A percentile compares a stretch with the other conserved stretches of the same genome.
phyloP scores from a whole-genome alignment of 805 yeast species.

The Torulaspora maleeae region DNA sequence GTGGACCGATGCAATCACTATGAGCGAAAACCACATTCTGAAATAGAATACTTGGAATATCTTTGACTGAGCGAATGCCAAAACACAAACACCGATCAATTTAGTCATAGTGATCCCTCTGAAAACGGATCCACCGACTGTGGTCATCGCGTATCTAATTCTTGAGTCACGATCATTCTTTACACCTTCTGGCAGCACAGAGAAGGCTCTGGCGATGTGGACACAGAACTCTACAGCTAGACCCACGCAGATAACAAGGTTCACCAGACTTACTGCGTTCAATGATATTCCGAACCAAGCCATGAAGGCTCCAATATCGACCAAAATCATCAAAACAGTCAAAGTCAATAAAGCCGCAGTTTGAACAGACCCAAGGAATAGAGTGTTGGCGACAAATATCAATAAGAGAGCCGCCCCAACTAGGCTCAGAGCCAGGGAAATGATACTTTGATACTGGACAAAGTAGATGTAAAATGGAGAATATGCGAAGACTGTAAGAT shows the following conservation, averaged over 20 bases:
- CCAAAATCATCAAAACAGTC: conserved; percentile 60
- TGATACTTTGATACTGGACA: conserved; percentile 74
- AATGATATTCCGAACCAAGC: conserved; percentile 66
- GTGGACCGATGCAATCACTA: conserved; percentile 72
- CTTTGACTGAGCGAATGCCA: conserved; percentile 81
- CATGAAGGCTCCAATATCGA: conserved; percentile 78
- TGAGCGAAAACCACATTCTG: conserved; percentile 87
- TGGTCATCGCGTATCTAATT: conserved; percentile 53
- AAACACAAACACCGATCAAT: conserved; percentile 76
- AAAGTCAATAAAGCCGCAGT: conserved; percentile 53
- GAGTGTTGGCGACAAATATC: conserved; percentile 49
- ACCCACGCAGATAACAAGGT: conserved; percentile 87
- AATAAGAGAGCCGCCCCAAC: conserved; percentile 48
- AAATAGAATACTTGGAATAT: conserved; percentile 90
- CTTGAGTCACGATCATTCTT: conserved; percentile 37
- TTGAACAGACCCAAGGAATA: conserved; percentile 61
- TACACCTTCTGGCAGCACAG: conserved; percentile 39
- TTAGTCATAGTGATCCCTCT: conserved; percentile 90
- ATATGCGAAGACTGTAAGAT: conserved; percentile 71
- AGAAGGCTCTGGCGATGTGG: conserved; percentile 78
- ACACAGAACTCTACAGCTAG: conserved; percentile 90
- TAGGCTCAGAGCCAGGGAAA: conserved; percentile 52
- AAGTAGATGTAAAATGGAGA: conserved; percentile 91
- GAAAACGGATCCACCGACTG: conserved; percentile 86
- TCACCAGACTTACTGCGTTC: conserved; percentile 87